A percentile compares a stretch with the other conserved stretches of the same genome.
Evolutionary conservation across 2,329 filamentous ascomycete genomes (phyloP).

Genomic region (Hypoxylon sp.): DNA sequence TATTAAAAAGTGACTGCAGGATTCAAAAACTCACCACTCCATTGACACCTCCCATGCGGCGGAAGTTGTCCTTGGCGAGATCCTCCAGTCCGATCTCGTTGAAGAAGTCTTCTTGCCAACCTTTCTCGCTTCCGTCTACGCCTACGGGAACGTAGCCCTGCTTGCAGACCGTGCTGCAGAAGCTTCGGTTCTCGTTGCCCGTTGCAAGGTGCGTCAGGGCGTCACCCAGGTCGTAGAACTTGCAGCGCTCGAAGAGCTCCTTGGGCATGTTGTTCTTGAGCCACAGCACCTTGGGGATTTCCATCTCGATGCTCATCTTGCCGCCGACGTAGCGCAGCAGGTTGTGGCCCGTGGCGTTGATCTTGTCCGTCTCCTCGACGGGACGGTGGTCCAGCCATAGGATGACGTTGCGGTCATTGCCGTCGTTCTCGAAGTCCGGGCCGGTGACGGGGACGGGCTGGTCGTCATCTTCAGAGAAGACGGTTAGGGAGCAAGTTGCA

Average conservation of each 20-base stretch:
- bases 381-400: constrained; percentile 97
- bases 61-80: constrained; percentile 84
- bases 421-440: constrained; percentile 80
- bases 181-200: constrained; percentile 89
- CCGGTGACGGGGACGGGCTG: constrained; percentile 91
- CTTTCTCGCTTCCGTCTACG: constrained; percentile 95
- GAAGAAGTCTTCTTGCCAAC: constrained; percentile 97
- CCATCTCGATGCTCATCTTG: constrained; percentile 99
- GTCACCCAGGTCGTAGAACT: constrained; percentile 95
- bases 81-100: constrained; percentile 86
- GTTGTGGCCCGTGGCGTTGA: constrained; percentile 92
- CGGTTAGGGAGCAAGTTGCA: constrained; percentile 95
- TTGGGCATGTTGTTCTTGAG: constrained; percentile 97
- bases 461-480: constrained; percentile 88
- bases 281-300: constrained; percentile 98
- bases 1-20: constrained; percentile 42
- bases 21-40: constrained; percentile 86
- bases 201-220: constrained; percentile 94
- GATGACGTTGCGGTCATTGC: constrained; percentile 91
- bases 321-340: constrained; percentile 95
- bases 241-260: constrained; percentile 89
- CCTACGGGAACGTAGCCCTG: constrained; percentile 97
- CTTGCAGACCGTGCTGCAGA: constrained; percentile 96
- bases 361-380: constrained; percentile 86
- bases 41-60: constrained; percentile 92